phyloP scores from a whole-genome alignment of 371 early-diverging fungal species.

The Mortierella sp. region DNA sequence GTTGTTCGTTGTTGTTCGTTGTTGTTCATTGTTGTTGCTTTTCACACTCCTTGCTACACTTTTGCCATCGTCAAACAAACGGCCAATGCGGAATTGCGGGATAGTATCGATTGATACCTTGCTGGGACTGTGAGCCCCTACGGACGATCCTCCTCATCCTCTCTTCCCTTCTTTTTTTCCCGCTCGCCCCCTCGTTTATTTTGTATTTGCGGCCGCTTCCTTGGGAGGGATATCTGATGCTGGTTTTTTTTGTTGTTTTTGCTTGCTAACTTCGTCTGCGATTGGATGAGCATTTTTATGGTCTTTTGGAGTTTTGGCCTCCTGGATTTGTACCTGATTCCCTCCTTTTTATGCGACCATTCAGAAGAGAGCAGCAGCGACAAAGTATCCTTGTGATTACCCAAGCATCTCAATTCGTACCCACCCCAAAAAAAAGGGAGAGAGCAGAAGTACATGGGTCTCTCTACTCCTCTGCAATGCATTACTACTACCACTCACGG shows the following conservation, averaged over 20 bases:
- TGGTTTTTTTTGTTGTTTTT: not conserved
- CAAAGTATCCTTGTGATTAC: not conserved
- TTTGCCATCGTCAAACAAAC: not conserved
- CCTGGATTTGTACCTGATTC: constrained; percentile 12
- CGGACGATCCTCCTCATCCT: not conserved
- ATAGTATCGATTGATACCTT: not conserved
- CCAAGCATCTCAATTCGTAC: not conserved
- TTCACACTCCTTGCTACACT: not conserved
- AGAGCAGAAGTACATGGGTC: not conserved
- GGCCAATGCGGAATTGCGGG: not conserved
- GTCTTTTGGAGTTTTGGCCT: constrained; percentile 10
- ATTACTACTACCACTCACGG: not conserved
- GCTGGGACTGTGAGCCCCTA: not conserved
- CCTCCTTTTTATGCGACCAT: constrained; percentile 5
- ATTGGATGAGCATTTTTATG: not conserved
- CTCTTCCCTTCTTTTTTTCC: not conserved
- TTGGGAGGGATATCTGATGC: not conserved
- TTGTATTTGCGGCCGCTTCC: not conserved
- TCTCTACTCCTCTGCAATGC: not conserved
- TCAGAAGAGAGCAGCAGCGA: not conserved
- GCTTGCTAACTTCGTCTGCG: not conserved
- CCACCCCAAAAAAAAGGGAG: not conserved
- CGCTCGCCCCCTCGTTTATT: not conserved
- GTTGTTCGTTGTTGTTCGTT: too few relatives aligned
- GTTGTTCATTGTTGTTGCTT: not conserved